Evolutionary conservation across 805 yeast genomes (phyloP), one percentile per base, ranked within the genome.

Genomic region (Yarrowia sp.): DNA sequence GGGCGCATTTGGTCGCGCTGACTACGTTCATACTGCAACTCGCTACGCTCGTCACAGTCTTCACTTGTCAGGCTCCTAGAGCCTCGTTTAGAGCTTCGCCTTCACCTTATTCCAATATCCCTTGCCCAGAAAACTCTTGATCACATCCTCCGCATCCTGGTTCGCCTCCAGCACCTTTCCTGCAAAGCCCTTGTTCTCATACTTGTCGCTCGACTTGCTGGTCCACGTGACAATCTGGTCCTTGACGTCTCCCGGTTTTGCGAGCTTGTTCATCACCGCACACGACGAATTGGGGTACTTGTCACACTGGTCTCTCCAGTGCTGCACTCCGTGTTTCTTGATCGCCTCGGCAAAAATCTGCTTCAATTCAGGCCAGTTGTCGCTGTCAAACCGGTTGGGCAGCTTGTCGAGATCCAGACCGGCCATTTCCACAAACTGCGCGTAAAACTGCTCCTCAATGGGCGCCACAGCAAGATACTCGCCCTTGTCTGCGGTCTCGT

Each of bases 361-460:
- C 53, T 61, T 61, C 20, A 61, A 17, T 13, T 46, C 55, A 2
- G 55, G n/a, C 66, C 66, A 61, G 39, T 61, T 61, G 17, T 61
- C 66, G 2, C 55, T 19, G 10, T 61, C 66, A 13, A 61, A 61
- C 10, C 66, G 44, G 46, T 61, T 61, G n/a, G 66, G 66, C 14
- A 61, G 39, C 8, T 15, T 19, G 15, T 40, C 66, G 3, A 34
- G 17, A 15, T 53, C 68, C 7, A 69, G 53, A 13, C 70, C 71
- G 4, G 58, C 52, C 43, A 68, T 66, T 19, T 69, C 60, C 9
- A 69, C 42, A 14, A 69, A 68, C 36, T 52, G 47, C 7, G 47
- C 30, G 52, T 69, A 69, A 38, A 69, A 69, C 68, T 69, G 71
- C 44, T 68, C 71, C 42, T 69, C 71, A 17, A 69, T 40, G 17